Evolutionary conservation across 1,139 yeast genomes (phyloP).

Genomic region (Ogataea hybrid): DNA sequence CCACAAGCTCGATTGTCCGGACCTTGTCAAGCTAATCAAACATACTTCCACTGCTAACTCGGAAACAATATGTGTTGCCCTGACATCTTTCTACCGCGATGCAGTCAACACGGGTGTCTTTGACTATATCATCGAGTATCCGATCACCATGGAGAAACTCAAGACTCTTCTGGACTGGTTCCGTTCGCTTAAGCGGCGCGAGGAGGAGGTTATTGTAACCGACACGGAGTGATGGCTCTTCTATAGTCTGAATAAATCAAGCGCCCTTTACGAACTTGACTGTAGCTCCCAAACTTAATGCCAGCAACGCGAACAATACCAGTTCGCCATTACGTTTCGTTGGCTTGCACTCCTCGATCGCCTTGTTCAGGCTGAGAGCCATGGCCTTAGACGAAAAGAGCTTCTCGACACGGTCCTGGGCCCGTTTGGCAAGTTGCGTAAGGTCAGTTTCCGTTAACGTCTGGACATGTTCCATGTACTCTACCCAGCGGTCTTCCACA

Average conservation of each 20-base stretch:
- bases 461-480: slow-evolving; percentile 46
- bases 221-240: slow-evolving; percentile 28
- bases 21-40: slow-evolving; percentile 72
- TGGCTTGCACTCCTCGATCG: slow-evolving; percentile 17
- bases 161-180: slow-evolving; percentile 21
- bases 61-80: slow-evolving; percentile 73
- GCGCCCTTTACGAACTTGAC: neutral
- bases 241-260: neutral
- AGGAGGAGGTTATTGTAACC: slow-evolving; percentile 31
- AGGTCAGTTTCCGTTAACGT: slow-evolving; percentile 34
- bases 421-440: slow-evolving; percentile 19
- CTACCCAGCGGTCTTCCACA: slow-evolving; percentile 60
- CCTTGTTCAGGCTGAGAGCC: slow-evolving; percentile 16
- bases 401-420: slow-evolving; percentile 20
- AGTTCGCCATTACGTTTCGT: slow-evolving; percentile 9
- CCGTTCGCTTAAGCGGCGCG: slow-evolving; percentile 13
- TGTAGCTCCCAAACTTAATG: neutral
- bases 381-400: slow-evolving; percentile 29
- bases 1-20: slow-evolving; percentile 61
- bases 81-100: slow-evolving; percentile 72
- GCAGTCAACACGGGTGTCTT: slow-evolving; percentile 59
- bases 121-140: slow-evolving; percentile 74
- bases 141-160: slow-evolving; percentile 52
- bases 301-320: neutral
- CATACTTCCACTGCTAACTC: slow-evolving; percentile 76